These are phyloP conservation scores for Striga asiatica DNA, from an alignment of 257 asterid species.

Conservation along the genomic window DNA sequence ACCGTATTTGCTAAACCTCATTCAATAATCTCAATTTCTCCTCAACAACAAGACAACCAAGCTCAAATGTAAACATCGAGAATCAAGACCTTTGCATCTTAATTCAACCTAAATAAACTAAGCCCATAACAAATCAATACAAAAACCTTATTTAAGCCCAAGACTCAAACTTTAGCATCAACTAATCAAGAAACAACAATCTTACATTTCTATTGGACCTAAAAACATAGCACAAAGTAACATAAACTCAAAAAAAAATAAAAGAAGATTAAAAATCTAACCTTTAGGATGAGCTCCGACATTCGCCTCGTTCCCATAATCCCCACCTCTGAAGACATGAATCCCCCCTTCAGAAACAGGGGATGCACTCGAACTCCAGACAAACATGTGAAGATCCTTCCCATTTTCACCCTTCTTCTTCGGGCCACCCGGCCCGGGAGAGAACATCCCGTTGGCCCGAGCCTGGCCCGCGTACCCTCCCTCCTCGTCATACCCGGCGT, in stretches of 20 bases:
- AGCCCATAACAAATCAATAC: no score
- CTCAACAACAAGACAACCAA: conserved; percentile 12
- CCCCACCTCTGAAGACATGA: conserved; percentile 89
- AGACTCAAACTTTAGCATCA: no score
- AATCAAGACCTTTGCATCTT: not conserved
- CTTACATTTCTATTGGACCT: no score
- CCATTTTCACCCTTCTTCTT: conserved; percentile 62
- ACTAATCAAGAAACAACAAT: no score
- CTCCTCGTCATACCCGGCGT: conserved; percentile 35
- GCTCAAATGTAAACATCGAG: no score
- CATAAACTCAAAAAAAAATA: not conserved
- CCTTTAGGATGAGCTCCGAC: conserved; percentile 91
- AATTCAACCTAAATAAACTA: not conserved
- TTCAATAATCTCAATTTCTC: no score
- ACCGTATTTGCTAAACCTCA: not conserved
- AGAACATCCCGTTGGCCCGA: conserved; percentile 54
- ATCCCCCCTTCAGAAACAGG: conserved; percentile 96
- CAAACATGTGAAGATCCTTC: conserved; percentile 95
- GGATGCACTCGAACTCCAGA: conserved; percentile 97
- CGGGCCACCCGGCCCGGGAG: conserved; percentile 48
- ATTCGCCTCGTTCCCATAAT: conserved; percentile 50
- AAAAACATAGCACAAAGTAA: not conserved
- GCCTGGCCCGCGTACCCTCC: conserved; percentile 20
- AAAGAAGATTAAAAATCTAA: conserved; percentile 1
- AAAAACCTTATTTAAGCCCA: no score